These are phyloP conservation scores for Teratosphaeria pseudoeucalypti DNA, from an alignment of 2,329 filamentous ascomycete genomes.

Conservation along the genomic window DNA sequence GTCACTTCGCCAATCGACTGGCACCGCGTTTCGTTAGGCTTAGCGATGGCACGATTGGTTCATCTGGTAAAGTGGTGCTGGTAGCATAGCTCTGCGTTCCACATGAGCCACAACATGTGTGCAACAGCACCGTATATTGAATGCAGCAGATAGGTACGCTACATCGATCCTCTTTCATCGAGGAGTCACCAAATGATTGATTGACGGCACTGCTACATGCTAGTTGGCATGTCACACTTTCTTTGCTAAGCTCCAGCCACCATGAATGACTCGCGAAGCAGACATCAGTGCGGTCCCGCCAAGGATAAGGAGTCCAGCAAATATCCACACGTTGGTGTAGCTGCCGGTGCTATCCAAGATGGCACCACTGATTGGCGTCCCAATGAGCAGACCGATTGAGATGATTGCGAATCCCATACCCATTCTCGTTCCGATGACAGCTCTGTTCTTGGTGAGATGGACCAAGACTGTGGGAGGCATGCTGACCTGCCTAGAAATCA, in stretches of 20 bases:
- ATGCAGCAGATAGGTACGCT: too few relatives aligned
- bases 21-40: too few relatives aligned
- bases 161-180: too few relatives aligned
- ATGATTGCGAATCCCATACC: constrained; percentile 46
- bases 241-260: constrained; percentile 14
- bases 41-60: too few relatives aligned
- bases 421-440: constrained; percentile 41
- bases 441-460: constrained; percentile 30
- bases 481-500: constrained; percentile 6
- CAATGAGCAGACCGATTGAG: constrained; percentile 43
- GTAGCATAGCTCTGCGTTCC: too few relatives aligned
- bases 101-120: too few relatives aligned
- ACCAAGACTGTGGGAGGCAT: constrained; percentile 38
- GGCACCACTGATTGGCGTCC: constrained; percentile 47
- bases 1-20: too few relatives aligned
- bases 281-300: constrained; percentile 15
- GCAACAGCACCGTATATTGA: too few relatives aligned
- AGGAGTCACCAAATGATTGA: not conserved
- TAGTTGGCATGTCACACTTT: constrained; percentile 8
- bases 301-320: constrained; percentile 28
- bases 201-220: not conserved
- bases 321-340: constrained; percentile 35
- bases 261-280: constrained; percentile 18
- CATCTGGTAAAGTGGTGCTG: too few relatives aligned
- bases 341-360: constrained; percentile 36